These are phyloP conservation scores for Lentinus brumalis DNA, from an alignment of 768 basidiomycete species.

Conservation along the genomic window DNA sequence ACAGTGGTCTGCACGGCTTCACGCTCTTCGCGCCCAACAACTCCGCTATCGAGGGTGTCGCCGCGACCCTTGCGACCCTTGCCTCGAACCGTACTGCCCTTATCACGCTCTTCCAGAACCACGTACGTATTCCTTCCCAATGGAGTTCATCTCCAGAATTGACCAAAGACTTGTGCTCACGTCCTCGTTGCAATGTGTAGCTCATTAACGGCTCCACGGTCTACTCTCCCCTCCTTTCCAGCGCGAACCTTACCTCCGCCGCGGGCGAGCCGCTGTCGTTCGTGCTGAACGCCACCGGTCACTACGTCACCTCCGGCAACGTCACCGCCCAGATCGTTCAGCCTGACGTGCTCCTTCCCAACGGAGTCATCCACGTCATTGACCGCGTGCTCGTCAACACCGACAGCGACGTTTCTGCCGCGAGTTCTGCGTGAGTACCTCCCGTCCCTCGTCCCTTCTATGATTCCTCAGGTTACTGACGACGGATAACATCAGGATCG, in stretches of 20 bases:
- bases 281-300: slow-evolving; percentile 55
- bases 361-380: slow-evolving; percentile 72
- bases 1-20: slow-evolving; percentile 46
- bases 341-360: slow-evolving; percentile 59
- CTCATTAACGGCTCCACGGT: slow-evolving; percentile 68
- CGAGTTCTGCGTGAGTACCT: slow-evolving; percentile 53
- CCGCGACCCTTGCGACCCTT: slow-evolving; percentile 33
- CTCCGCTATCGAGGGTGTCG: slow-evolving; percentile 31
- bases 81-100: slow-evolving; percentile 50
- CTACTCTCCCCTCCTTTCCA: slow-evolving; percentile 56
- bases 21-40: slow-evolving; percentile 71
- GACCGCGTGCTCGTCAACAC: slow-evolving; percentile 54
- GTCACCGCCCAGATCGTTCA: slow-evolving; percentile 54
- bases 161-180: neutral
- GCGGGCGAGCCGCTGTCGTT: slow-evolving; percentile 58
- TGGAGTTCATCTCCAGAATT: too few relatives aligned
- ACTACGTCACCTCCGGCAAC: slow-evolving; percentile 52
- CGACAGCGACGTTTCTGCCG: slow-evolving; percentile 42
- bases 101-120: slow-evolving; percentile 53
- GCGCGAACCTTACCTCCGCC: slow-evolving; percentile 50
- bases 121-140: slow-evolving; percentile 42
- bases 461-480: neutral
- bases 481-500: slow-evolving; percentile 25
- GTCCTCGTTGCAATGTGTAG: slow-evolving; percentile 31
- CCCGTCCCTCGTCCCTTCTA: neutral